Evolutionary conservation across 257 asterid genomes (phyloP).

Genomic region (Prunella vulgaris): DNA sequence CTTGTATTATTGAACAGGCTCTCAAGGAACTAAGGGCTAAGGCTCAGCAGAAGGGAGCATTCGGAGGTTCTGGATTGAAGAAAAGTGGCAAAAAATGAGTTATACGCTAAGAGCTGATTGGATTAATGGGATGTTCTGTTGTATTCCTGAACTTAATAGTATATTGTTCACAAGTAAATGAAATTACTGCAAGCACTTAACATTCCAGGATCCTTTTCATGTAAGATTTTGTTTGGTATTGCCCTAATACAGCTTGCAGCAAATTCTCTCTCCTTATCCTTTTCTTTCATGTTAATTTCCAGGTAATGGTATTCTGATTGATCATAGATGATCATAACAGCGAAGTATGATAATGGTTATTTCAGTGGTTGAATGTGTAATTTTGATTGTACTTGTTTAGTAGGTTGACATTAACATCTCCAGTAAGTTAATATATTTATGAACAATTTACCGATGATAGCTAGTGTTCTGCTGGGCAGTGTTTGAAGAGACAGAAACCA

Average conservation of each 20-base stretch:
- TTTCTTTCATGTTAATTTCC: too few species aligned
- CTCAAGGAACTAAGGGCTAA: slow-evolving; percentile 74
- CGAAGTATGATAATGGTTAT: not conserved
- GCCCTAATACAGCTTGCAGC: not conserved
- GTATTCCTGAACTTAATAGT: not conserved
- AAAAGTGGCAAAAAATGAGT: slow-evolving; percentile 85
- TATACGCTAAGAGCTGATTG: not conserved
- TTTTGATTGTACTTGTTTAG: not conserved
- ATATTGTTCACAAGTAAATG: too few species aligned
- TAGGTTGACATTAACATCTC: too few species aligned
- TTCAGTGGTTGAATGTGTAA: not conserved
- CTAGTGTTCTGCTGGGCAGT: too few species aligned
- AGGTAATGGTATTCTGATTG: too few species aligned
- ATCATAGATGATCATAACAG: too few species aligned
- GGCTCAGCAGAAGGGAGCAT: slow-evolving; percentile 65
- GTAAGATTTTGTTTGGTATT: not conserved
- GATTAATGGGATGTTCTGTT: too few species aligned
- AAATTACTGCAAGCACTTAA: not conserved
- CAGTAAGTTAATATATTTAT: too few species aligned
- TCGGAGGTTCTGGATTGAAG: slow-evolving; percentile 88
- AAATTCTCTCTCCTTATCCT: too few species aligned
- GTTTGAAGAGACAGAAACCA: too few species aligned
- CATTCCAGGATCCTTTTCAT: not conserved
- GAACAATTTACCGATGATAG: too few species aligned
- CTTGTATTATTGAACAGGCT: slow-evolving; percentile 43